Percentiles rank a stretch among this genome's conserved stretches.
Conservation (phyloP, 192 early-diverging fungal genomes). For the Fimicolochytrium jonesii region DNA sequence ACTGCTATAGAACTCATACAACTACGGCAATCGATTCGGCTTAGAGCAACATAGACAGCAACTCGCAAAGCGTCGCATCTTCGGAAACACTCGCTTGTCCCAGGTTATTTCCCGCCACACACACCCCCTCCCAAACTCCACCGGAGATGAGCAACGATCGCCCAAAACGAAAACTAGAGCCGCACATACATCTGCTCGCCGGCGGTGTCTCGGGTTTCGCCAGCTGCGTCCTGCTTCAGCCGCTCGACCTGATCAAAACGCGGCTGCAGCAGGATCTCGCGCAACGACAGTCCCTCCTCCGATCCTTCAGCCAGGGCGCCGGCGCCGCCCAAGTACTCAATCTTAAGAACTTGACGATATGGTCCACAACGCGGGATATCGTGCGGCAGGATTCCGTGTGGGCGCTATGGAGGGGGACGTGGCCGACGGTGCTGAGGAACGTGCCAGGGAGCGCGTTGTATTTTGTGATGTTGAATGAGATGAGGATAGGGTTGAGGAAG, state of each 20-base stretch:
- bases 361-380: constrained; percentile 56
- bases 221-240: constrained; percentile 78
- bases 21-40: no score
- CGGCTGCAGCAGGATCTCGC: constrained; percentile 30
- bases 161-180: no score
- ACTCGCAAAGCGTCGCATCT: no score
- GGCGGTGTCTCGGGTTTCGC: constrained; percentile 75
- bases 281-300: background rate
- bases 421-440: constrained; percentile 59
- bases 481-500: constrained; percentile 12
- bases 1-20: no score
- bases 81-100: no score
- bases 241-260: constrained; percentile 68
- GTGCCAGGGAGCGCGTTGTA: constrained; percentile 69
- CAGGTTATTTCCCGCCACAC: no score
- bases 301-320: no score
- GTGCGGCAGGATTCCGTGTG: constrained; percentile 49
- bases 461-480: constrained; percentile 64
- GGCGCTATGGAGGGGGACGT: constrained; percentile 80
- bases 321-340: constrained; percentile 12
- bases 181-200: constrained; percentile 57
- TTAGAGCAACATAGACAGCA: no score
- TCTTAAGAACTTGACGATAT: constrained; percentile 39
- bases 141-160: no score
- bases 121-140: no score